Percentiles rank a stretch among this genome's conserved stretches.
These are phyloP conservation scores for Schizochytrium sp. DNA, from an alignment of 108 stramenopile species.

Conservation along the genomic window DNA sequence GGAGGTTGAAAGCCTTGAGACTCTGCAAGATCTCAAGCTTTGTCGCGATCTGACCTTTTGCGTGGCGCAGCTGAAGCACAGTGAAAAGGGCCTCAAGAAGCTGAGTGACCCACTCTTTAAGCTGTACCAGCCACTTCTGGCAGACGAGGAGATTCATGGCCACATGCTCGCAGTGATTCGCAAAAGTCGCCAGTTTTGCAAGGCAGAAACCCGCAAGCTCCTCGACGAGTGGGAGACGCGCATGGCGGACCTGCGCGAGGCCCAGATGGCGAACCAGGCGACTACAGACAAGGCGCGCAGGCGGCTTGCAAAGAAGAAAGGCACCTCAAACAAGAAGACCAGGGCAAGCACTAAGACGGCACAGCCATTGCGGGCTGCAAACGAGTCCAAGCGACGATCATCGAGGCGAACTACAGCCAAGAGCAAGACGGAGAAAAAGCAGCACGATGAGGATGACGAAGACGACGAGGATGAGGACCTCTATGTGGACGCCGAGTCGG, in stretches of 20 bases:
- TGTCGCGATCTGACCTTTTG: slow-evolving; percentile 83
- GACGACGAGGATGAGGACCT: no score
- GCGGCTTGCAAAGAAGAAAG: not conserved
- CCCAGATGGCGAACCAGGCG: not conserved
- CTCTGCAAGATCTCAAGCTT: slow-evolving; percentile 53
- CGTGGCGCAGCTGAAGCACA: slow-evolving; percentile 75
- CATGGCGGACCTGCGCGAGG: slow-evolving; percentile 42
- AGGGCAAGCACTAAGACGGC: no score
- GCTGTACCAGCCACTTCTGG: slow-evolving; percentile 74
- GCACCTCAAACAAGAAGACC: no score
- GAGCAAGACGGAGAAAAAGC: no score
- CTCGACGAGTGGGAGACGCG: slow-evolving; percentile 76
- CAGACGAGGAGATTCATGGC: slow-evolving; percentile 73
- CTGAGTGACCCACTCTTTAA: slow-evolving; percentile 70
- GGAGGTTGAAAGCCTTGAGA: slow-evolving; percentile 31
- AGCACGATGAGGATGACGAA: no score
- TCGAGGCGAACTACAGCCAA: no score
- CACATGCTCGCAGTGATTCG: slow-evolving; percentile 59
- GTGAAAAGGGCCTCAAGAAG: slow-evolving; percentile 70
- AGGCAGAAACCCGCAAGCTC: slow-evolving; percentile 62
- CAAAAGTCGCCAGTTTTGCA: slow-evolving; percentile 73
- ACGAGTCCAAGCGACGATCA: no score
- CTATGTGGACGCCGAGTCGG: no score
- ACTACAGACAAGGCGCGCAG: not conserved
- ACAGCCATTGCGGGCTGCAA: no score